Evolutionary conservation across 78 protist species (phyloP).

Genomic region (Salpingoeca rosetta): DNA sequence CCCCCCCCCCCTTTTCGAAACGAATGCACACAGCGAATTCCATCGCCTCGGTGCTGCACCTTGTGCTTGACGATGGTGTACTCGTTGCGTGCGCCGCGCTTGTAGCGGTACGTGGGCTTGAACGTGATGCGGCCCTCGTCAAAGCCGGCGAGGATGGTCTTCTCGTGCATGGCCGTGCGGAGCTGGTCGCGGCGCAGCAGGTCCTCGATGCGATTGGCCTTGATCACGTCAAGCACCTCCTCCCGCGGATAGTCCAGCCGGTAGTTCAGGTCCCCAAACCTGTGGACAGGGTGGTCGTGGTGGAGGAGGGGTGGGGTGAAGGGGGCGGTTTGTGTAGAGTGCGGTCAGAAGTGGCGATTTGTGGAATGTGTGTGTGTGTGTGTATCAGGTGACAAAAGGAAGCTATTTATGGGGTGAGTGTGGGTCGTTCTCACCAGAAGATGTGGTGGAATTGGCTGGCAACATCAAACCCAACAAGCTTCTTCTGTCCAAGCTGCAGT

Average conservation of each 20-base stretch:
- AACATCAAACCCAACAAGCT: neutral
- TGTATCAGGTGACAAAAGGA: no score
- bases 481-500: slow-evolving; percentile 17
- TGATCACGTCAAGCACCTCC: slow-evolving; percentile 18
- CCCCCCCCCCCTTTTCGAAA: no score
- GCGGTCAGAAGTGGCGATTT: no score
- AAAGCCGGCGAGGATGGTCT: slow-evolving; percentile 51
- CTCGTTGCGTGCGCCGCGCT: slow-evolving; percentile 16
- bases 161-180: neutral
- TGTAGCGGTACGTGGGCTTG: slow-evolving; percentile 58
- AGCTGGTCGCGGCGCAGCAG: slow-evolving; percentile 59
- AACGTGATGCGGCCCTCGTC: slow-evolving; percentile 22
- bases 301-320: no score
- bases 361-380: no score
- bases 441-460: slow-evolving; percentile 53
- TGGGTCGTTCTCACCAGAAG: no score
- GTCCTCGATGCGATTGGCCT: neutral
- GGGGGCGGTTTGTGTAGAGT: no score
- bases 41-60: neutral
- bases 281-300: no score
- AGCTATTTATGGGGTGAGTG: no score
- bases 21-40: no score
- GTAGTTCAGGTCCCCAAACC: slow-evolving; percentile 84
- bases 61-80: neutral
- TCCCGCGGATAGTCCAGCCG: slow-evolving; percentile 53